A percentile compares a stretch with the other conserved stretches of the same genome.
phyloP scores from a whole-genome alignment of 345 rosid genomes.

The Eutrema yunnanense region DNA sequence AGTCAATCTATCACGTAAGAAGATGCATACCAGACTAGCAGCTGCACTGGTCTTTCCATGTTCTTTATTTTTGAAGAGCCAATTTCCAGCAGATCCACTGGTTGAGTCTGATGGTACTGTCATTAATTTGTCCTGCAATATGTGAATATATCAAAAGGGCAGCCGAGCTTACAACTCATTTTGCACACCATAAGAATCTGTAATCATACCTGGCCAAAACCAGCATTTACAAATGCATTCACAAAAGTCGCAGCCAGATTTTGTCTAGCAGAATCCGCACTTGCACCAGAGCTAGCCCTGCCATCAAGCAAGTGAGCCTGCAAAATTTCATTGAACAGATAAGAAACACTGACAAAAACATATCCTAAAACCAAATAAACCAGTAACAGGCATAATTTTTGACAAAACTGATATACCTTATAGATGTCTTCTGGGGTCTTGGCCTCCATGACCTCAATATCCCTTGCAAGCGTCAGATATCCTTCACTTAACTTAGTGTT shows the following conservation, averaged over 20 bases:
- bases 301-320: conserved; percentile 98
- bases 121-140: conserved; percentile 83
- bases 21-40: conserved; percentile 74
- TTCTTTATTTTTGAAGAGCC: conserved; percentile 97
- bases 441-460: conserved; percentile 99
- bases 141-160: conserved; percentile 7
- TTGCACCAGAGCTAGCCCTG: conserved; percentile 65
- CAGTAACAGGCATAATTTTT: background rate
- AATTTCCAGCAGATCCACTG: conserved; percentile 63
- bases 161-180: background rate
- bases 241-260: conserved; percentile 95
- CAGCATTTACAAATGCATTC: conserved; percentile 96
- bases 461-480: conserved; percentile 92
- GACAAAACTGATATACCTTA: conserved; percentile 47
- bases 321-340: conserved; percentile 16
- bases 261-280: conserved; percentile 90
- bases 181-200: background rate
- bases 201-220: conserved; percentile 77
- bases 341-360: background rate
- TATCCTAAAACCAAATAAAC: background rate
- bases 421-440: conserved; percentile 94
- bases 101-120: conserved; percentile 72
- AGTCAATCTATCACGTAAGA: background rate
- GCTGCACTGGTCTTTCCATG: conserved; percentile 94
- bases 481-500: conserved; percentile 79